These are phyloP conservation scores for Centaurea solstitialis DNA, from an alignment of 129 eudicot genomes.

Conservation along the genomic window DNA sequence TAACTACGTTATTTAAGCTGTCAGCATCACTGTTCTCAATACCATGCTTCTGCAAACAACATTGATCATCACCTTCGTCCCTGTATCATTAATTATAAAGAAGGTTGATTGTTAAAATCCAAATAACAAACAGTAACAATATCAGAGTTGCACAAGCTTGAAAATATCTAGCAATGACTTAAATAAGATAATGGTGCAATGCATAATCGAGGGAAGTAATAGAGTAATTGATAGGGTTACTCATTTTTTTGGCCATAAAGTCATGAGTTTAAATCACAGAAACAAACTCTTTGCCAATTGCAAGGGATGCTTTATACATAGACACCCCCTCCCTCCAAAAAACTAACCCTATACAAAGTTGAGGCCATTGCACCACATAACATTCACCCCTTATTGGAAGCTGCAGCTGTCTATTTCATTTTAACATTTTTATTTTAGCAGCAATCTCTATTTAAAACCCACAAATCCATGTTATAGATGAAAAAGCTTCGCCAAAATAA, in stretches of 20 bases:
- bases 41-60: conserved; percentile 28
- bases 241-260: not conserved
- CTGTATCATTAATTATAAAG: conserved; percentile 39
- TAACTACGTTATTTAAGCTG: conserved; percentile 7
- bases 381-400: not conserved
- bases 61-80: conserved; percentile 35
- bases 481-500: not conserved
- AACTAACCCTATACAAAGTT: not conserved
- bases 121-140: conserved; percentile 3
- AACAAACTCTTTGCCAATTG: not conserved
- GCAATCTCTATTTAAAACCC: not conserved
- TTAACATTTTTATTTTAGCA: not conserved
- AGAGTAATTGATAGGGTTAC: not conserved
- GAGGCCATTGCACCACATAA: not conserved
- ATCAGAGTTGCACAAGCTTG: not conserved
- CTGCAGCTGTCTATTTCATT: not conserved
- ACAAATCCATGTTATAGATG: not conserved
- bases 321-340: not conserved
- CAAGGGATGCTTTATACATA: not conserved
- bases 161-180: not conserved
- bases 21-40: conserved; percentile 22
- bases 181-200: no score
- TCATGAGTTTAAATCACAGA: no score
- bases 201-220: not conserved
- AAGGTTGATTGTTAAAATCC: conserved; percentile 7